Percentiles rank a stretch among this genome's conserved stretches.
These are phyloP conservation scores for Sclerotinia spermophila DNA, from an alignment of 2,329 filamentous ascomycete genomes.

Conservation along the genomic window DNA sequence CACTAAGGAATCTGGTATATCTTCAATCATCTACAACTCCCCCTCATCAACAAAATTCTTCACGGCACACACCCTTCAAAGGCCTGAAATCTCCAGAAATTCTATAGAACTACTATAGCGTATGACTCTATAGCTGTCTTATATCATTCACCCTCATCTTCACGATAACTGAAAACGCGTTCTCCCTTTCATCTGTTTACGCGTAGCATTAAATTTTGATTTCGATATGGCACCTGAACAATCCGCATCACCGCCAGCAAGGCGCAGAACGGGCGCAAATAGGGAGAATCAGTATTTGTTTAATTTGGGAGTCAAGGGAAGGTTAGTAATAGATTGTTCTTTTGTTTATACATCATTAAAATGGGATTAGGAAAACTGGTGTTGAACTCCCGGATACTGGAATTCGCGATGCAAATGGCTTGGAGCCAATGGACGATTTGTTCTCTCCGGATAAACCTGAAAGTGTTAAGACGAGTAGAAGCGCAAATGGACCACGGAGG, in stretches of 20 bases:
- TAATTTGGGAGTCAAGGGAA: constrained; percentile 49
- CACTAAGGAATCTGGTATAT: constrained; percentile 5
- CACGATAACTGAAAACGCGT: neutral
- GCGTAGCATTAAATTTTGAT: constrained; percentile 3
- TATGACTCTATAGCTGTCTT: neutral
- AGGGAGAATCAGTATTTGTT: constrained; percentile 46
- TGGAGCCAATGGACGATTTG: constrained; percentile 81
- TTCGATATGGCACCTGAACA: constrained; percentile 16
- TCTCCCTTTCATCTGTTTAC: neutral
- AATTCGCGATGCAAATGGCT: constrained; percentile 82
- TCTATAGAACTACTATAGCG: neutral
- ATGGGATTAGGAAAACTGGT: constrained; percentile 73
- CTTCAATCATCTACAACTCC: neutral
- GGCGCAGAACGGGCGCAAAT: constrained; percentile 33
- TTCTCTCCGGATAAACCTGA: constrained; percentile 72
- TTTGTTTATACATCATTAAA: constrained; percentile 15
- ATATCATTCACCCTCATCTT: neutral
- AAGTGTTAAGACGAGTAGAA: constrained; percentile 16
- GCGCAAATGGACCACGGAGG: constrained; percentile 20
- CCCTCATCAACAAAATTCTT: neutral
- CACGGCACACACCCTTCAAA: neutral
- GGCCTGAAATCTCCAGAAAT: neutral
- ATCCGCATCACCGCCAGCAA: constrained; percentile 21
- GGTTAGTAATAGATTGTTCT: constrained; percentile 38
- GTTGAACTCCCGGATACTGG: constrained; percentile 74